Conservation (phyloP, 495 filamentous ascomycete species). For the Sporormia fimetaria region DNA sequence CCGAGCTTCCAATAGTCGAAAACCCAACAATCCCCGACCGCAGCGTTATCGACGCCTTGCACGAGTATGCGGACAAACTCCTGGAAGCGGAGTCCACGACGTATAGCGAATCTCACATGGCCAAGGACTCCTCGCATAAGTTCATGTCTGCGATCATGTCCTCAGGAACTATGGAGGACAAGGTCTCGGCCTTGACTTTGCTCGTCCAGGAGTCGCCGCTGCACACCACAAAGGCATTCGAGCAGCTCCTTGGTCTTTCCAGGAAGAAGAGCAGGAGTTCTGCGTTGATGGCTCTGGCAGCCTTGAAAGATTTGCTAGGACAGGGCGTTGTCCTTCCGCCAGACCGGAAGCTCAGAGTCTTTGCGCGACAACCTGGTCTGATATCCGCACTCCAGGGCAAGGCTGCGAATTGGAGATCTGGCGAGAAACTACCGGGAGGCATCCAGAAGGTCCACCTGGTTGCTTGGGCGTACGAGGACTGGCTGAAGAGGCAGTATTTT, state of each 20-base stretch:
- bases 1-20: conserved; percentile 40
- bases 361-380: conserved; percentile 69
- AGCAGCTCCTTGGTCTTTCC: conserved; percentile 66
- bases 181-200: conserved; percentile 86
- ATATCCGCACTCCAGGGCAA: conserved; percentile 52
- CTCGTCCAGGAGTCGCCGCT: conserved; percentile 91
- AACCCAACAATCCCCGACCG: conserved; percentile 41
- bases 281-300: conserved; percentile 79
- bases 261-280: conserved; percentile 87
- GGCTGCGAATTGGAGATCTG: conserved; percentile 49
- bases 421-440: conserved; percentile 54
- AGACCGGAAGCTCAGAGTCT: conserved; percentile 66
- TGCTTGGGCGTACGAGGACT: conserved; percentile 87
- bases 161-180: conserved; percentile 89
- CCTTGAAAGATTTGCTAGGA: conserved; percentile 85
- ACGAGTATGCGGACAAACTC: conserved; percentile 60
- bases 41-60: conserved; percentile 57
- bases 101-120: conserved; percentile 44
- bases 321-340: conserved; percentile 74
- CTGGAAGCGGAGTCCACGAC: conserved; percentile 61
- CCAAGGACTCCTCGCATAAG: conserved; percentile 67
- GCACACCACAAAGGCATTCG: conserved; percentile 79
- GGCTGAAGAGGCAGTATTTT: conserved; percentile 85
- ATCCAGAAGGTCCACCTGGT: conserved; percentile 67
- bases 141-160: conserved; percentile 96